Conservation (phyloP, 192 early-diverging fungal genomes). For the Coemansia umbellata region DNA sequence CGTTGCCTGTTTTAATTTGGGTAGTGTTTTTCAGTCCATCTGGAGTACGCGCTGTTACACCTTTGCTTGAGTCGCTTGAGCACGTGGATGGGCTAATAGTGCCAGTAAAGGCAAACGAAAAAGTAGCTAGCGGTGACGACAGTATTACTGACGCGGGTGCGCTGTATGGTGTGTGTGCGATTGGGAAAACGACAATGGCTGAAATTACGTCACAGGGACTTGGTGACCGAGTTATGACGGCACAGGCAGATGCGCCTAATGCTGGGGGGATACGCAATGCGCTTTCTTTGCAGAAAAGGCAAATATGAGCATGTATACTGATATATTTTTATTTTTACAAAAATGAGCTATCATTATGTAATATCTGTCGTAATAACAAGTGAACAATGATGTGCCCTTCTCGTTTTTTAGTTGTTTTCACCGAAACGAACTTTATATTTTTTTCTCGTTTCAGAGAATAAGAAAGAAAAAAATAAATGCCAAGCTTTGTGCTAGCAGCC, state of each 20-base stretch:
- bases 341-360: too few species aligned
- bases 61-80: conserved; percentile 6
- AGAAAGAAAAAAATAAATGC: too few species aligned
- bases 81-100: not conserved
- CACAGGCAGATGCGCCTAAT: conserved; percentile 1
- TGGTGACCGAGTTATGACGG: not conserved
- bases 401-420: too few species aligned
- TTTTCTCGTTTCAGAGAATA: not conserved
- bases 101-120: not conserved
- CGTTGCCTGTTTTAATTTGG: conserved; percentile 9
- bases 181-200: conserved; percentile 29
- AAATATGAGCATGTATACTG: too few species aligned
- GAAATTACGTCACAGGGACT: conserved; percentile 6
- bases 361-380: too few species aligned
- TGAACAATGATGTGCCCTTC: too few species aligned
- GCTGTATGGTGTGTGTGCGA: conserved; percentile 21
- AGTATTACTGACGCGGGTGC: not conserved
- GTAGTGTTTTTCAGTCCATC: conserved; percentile 48
- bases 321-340: too few species aligned
- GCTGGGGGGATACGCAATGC: conserved; percentile 11
- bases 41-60: conserved; percentile 33
- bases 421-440: not conserved
- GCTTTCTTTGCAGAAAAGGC: too few species aligned
- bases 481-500: too few species aligned
- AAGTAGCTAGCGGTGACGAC: not conserved